These are phyloP conservation scores for Penicillium sp. DNA, from an alignment of 2,329 filamentous ascomycete genomes.

Conservation along the genomic window DNA sequence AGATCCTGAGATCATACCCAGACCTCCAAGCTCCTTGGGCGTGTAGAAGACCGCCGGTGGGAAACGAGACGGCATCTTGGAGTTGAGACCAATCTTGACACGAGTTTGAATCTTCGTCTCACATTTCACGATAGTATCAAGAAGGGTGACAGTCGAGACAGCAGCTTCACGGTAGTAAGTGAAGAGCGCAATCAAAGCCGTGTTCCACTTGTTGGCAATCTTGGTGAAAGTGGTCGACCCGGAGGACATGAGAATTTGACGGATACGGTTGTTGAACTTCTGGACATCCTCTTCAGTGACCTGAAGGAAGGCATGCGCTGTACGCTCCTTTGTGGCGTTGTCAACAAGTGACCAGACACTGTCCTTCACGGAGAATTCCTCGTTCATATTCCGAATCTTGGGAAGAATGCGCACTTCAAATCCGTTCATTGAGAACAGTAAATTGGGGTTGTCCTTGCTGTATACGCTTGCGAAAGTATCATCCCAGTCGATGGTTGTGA, in stretches of 20 bases:
- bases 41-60: conserved; percentile 98
- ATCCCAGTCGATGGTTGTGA: conserved; percentile 98
- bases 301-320: conserved; percentile 93
- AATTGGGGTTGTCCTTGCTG: conserved; percentile 93
- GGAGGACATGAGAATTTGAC: conserved; percentile 98
- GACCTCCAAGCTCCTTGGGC: conserved; percentile 91
- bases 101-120: conserved; percentile 99
- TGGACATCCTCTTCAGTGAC: conserved; percentile 97
- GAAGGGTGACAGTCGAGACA: conserved; percentile 85
- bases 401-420: conserved; percentile 96
- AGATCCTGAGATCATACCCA: conserved; percentile 98
- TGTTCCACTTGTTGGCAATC: conserved; percentile 99
- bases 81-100: conserved; percentile 97
- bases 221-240: conserved; percentile 99
- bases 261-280: conserved; percentile 98
- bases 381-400: conserved; percentile 90
- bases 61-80: conserved; percentile 98
- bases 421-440: conserved; percentile 95
- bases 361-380: conserved; percentile 96
- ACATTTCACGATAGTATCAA: conserved; percentile 98
- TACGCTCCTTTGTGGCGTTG: conserved; percentile 94
- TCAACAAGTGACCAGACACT: conserved; percentile 97
- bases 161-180: conserved; percentile 98
- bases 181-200: conserved; percentile 90
- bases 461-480: conserved; percentile 98